Conservation (phyloP, 768 basidiomycete genomes). For the Auricularia sp. region DNA sequence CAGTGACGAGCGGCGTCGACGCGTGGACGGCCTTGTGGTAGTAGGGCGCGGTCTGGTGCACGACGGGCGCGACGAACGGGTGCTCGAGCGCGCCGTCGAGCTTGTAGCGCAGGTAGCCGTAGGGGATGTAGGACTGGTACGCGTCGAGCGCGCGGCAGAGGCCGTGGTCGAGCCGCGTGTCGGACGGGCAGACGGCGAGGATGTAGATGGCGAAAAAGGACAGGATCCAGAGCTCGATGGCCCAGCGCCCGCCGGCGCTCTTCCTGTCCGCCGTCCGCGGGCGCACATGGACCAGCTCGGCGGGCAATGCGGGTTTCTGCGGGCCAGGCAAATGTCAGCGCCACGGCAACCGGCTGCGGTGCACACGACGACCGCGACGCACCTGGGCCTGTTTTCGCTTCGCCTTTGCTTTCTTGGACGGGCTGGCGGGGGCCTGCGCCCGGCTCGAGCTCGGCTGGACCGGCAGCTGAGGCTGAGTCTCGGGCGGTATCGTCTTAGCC, state of each 20-base stretch:
- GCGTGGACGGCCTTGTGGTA: neutral
- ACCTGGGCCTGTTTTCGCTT: conserved; percentile 1
- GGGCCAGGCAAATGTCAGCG: neutral
- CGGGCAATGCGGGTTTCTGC: neutral
- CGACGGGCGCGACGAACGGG: neutral
- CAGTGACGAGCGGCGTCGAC: neutral
- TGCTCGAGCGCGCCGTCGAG: neutral
- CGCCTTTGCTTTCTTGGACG: neutral
- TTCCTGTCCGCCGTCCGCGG: neutral
- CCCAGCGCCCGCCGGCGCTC: neutral
- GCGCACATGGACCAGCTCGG: neutral
- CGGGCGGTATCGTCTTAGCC: neutral
- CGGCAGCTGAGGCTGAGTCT: neutral
- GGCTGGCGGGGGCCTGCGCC: neutral
- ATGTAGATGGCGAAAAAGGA: neutral
- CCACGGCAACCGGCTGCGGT: neutral
- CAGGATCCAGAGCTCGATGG: neutral
- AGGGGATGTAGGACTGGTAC: neutral
- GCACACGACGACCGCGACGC: neutral
- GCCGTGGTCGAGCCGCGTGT: neutral
- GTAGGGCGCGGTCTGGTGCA: neutral
- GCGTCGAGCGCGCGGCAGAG: neutral
- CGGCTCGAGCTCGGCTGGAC: neutral
- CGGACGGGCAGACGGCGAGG: conserved; percentile 4
- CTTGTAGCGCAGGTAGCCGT: neutral